Conservation (phyloP, 345 rosid genomes). For the Tarenaya hassleriana region DNA sequence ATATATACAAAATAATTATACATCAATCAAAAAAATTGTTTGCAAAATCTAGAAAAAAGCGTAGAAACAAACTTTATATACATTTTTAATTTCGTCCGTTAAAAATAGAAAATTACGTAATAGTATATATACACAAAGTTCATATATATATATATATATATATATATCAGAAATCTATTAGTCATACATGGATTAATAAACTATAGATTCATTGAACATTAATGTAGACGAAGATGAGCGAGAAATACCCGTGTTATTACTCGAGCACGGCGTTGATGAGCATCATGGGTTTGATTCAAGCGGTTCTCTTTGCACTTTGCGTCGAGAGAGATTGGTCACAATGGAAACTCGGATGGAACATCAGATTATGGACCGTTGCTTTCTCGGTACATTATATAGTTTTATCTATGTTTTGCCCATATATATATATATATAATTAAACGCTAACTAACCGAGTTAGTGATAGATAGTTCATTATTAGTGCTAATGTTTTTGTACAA, state of each 20-base stretch:
- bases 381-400: conserved; percentile 28
- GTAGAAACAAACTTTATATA: too few species aligned
- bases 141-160: too few species aligned
- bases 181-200: too few species aligned
- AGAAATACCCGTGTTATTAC: conserved; percentile 39
- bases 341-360: conserved; percentile 58
- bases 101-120: too few species aligned
- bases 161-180: too few species aligned
- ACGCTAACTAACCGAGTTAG: not conserved
- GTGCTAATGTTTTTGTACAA: too few species aligned
- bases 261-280: conserved; percentile 43
- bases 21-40: too few species aligned
- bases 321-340: conserved; percentile 39
- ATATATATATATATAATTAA: not conserved
- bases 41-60: too few species aligned
- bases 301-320: conserved; percentile 31
- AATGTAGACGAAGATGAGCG: conserved; percentile 39
- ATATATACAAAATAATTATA: too few species aligned
- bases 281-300: conserved; percentile 40
- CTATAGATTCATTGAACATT: too few species aligned
- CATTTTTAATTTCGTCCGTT: not conserved
- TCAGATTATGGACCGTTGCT: conserved; percentile 38
- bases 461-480: too few species aligned
- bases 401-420: not conserved
- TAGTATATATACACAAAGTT: too few species aligned